Evolutionary conservation across 2,329 filamentous ascomycete species (phyloP).

Genomic region (Acephala macrosclerotiorum): DNA sequence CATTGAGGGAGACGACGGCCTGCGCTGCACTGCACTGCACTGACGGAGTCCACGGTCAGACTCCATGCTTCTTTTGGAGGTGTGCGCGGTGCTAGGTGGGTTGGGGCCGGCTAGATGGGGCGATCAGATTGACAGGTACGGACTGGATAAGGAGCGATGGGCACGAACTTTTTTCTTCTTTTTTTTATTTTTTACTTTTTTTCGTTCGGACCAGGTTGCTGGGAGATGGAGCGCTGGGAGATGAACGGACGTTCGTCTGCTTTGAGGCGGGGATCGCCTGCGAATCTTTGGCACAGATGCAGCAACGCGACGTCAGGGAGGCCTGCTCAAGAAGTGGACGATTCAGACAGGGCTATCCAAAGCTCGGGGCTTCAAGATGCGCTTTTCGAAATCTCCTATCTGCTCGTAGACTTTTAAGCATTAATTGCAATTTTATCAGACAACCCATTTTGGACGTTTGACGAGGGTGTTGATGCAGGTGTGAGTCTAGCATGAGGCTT

Average conservation of each 20-base stretch:
- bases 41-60: background rate
- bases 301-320: background rate
- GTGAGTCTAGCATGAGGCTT: background rate
- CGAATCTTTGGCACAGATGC: background rate
- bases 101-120: background rate
- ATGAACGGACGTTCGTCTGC: background rate
- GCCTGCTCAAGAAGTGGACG: background rate
- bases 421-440: conserved; percentile 6
- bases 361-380: background rate
- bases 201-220: conserved; percentile 3
- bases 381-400: background rate
- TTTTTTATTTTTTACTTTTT: background rate
- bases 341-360: background rate
- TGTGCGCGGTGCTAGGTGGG: too few relatives aligned
- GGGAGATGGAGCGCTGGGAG: background rate
- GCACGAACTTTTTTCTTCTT: background rate
- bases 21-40: too few relatives aligned
- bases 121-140: conserved; percentile 1
- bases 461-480: background rate
- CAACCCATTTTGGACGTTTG: background rate
- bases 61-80: background rate
- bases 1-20: background rate
- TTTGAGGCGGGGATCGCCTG: background rate
- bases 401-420: background rate
- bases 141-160: conserved; percentile 1